A percentile compares a stretch with the other conserved stretches of the same genome.
Conservation (phyloP, 257 asterid genomes). For the Mitragyna speciosa region DNA sequence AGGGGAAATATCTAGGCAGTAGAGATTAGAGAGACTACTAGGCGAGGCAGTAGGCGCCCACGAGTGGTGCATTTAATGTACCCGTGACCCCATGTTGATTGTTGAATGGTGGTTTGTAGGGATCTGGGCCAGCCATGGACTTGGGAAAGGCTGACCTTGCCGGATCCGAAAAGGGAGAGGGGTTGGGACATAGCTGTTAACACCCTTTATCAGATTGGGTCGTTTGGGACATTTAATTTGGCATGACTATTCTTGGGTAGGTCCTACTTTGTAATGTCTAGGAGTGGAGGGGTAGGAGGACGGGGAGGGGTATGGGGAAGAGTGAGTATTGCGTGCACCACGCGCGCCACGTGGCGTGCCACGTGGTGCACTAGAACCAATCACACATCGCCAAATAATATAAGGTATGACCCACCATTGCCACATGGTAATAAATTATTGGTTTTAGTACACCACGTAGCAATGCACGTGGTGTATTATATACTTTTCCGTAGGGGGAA, state of each 20-base stretch:
- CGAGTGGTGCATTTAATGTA: slow-evolving; percentile 76
- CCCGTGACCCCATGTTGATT: slow-evolving; percentile 71
- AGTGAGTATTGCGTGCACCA: too few species aligned
- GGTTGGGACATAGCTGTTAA: slow-evolving; percentile 34
- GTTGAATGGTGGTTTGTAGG: slow-evolving; percentile 40
- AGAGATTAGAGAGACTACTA: too few species aligned
- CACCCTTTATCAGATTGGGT: slow-evolving; percentile 22
- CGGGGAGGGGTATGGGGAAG: too few species aligned
- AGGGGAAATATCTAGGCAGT: slow-evolving; percentile 15
- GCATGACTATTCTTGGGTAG: slow-evolving; percentile 19
- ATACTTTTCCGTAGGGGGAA: too few species aligned
- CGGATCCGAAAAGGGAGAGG: slow-evolving; percentile 47
- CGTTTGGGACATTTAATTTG: slow-evolving; percentile 27
- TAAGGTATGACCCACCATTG: too few species aligned
- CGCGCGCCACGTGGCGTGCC: too few species aligned
- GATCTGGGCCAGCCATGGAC: slow-evolving; percentile 63
- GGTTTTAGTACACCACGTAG: too few species aligned
- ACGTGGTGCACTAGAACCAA: too few species aligned
- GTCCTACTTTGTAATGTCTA: slow-evolving; percentile 7
- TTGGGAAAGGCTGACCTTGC: slow-evolving; percentile 49
- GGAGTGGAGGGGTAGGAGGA: too few species aligned
- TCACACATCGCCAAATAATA: too few species aligned
- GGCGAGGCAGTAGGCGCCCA: slow-evolving; percentile 32
- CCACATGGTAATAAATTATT: too few species aligned
- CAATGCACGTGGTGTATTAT: too few species aligned